Percentiles rank a stretch among this genome's conserved stretches.
phyloP scores from a whole-genome alignment of 1,284 basidiomycete species.

The Amylostereum areolatum region DNA sequence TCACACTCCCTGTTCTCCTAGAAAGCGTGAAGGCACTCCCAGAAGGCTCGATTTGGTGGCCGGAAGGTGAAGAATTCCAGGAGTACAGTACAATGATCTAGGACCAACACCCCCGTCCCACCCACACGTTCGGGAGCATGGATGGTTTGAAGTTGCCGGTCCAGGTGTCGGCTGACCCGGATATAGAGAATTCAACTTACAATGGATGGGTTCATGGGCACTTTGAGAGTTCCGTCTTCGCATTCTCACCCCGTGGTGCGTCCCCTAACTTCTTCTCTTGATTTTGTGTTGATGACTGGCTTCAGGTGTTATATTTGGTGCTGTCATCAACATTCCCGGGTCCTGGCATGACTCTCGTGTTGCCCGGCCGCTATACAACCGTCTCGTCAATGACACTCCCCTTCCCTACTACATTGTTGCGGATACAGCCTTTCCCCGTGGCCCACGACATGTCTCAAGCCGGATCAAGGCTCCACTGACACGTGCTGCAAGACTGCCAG shows the following conservation, averaged over 20 bases:
- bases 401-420: background rate
- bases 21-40: constrained; percentile 24
- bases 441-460: background rate
- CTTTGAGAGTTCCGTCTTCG: constrained; percentile 25
- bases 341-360: background rate
- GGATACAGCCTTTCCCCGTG: background rate
- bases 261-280: background rate
- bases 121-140: constrained; percentile 31
- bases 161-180: constrained; percentile 23
- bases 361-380: background rate
- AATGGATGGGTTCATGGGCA: constrained; percentile 43
- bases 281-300: background rate
- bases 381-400: background rate
- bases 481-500: background rate
- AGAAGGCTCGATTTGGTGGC: constrained; percentile 31
- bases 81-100: constrained; percentile 23
- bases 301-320: background rate
- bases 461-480: background rate
- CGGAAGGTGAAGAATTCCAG: constrained; percentile 23
- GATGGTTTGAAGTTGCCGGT: constrained; percentile 24
- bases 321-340: background rate
- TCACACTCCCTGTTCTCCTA: constrained; percentile 27
- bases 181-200: constrained; percentile 42
- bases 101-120: constrained; percentile 28
- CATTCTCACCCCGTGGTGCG: constrained; percentile 28